These are phyloP conservation scores for Phialocephala sp. DNA, from an alignment of 2,329 filamentous ascomycete species.

Conservation along the genomic window DNA sequence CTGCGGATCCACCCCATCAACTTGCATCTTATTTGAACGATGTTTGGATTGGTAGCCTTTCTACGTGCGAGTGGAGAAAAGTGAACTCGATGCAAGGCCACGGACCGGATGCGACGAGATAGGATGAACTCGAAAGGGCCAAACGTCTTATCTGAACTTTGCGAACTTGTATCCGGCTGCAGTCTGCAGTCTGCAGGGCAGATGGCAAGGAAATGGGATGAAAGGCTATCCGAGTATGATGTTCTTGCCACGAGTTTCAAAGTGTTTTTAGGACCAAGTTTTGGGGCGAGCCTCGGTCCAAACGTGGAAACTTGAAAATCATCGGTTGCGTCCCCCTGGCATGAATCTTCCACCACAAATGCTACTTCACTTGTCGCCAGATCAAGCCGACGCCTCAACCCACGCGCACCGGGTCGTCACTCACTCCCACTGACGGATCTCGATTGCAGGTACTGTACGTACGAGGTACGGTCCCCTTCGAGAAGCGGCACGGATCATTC, in stretches of 20 bases:
- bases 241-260: constrained; percentile 1
- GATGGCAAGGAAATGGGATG: constrained; percentile 1
- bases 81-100: neutral
- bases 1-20: neutral
- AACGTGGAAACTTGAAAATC: neutral
- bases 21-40: constrained; percentile 1
- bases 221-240: neutral
- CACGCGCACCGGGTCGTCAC: neutral
- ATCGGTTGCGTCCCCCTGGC: neutral
- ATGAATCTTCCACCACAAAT: neutral
- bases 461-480: neutral
- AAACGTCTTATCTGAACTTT: neutral
- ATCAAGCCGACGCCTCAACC: neutral
- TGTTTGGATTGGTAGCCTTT: constrained; percentile 1
- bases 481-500: constrained; percentile 2
- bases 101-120: neutral
- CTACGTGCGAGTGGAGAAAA: neutral
- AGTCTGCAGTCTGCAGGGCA: neutral
- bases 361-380: neutral
- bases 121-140: neutral
- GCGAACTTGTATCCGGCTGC: neutral
- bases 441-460: too few relatives aligned
- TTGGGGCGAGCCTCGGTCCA: constrained; percentile 1
- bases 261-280: neutral
- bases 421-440: neutral